These are phyloP conservation scores for Senecio squalidus DNA, from an alignment of 140 eudicot genomes.

Conservation along the genomic window DNA sequence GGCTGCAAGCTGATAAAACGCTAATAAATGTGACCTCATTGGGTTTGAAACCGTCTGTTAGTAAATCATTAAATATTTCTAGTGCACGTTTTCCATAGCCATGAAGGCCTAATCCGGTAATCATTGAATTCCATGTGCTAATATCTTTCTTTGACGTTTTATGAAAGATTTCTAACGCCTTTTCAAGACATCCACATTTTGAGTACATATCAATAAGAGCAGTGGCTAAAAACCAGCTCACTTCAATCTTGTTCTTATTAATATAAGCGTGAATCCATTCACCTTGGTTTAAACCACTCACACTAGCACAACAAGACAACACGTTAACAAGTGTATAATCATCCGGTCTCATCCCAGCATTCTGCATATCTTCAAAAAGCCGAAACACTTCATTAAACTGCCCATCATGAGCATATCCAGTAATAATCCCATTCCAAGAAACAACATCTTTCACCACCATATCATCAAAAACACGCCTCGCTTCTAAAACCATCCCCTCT, in stretches of 20 bases:
- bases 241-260: slow-evolving; percentile 15
- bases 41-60: slow-evolving; percentile 28
- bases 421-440: slow-evolving; percentile 40
- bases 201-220: slow-evolving; percentile 55
- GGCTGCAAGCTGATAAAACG: slow-evolving; percentile 48
- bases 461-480: slow-evolving; percentile 32
- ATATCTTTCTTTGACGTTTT: slow-evolving; percentile 26
- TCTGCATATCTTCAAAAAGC: slow-evolving; percentile 41
- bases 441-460: slow-evolving; percentile 39
- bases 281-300: slow-evolving; percentile 36
- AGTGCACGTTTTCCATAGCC: slow-evolving; percentile 32
- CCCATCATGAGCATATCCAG: slow-evolving; percentile 29
- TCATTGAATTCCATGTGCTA: slow-evolving; percentile 48
- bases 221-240: slow-evolving; percentile 36
- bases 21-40: slow-evolving; percentile 44
- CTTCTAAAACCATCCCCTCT: slow-evolving; percentile 27
- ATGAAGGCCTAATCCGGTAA: slow-evolving; percentile 36
- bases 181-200: slow-evolving; percentile 45
- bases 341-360: slow-evolving; percentile 29
- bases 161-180: slow-evolving; percentile 31
- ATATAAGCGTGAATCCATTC: slow-evolving; percentile 38
- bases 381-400: slow-evolving; percentile 28
- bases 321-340: slow-evolving; percentile 32
- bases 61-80: slow-evolving; percentile 24
- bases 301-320: slow-evolving; percentile 33